Conservation (phyloP, 2,329 filamentous ascomycete genomes). For the Aureobasidium sp. region DNA sequence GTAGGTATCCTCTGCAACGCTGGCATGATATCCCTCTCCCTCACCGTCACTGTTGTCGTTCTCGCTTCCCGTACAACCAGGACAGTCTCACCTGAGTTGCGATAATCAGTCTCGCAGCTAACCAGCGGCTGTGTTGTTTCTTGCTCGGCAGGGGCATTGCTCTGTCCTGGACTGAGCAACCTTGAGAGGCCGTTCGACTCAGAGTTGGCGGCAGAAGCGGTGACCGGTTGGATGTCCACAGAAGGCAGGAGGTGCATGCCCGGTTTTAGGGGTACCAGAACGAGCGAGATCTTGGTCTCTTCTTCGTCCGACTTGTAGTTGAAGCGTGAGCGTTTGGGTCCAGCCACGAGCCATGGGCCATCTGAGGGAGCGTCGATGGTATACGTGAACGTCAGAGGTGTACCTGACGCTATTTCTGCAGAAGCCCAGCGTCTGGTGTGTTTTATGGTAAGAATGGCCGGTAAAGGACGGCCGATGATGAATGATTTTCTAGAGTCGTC, state of each 20-base stretch:
- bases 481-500: slow-evolving; percentile 33
- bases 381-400: slow-evolving; percentile 51
- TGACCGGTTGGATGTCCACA: slow-evolving; percentile 64
- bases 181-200: slow-evolving; percentile 7
- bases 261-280: slow-evolving; percentile 71
- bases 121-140: slow-evolving; percentile 23
- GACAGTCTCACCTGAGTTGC: slow-evolving; percentile 69
- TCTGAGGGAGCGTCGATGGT: slow-evolving; percentile 65
- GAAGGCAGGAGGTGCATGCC: slow-evolving; percentile 70
- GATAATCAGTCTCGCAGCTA: slow-evolving; percentile 70
- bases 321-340: slow-evolving; percentile 71
- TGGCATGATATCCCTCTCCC: background rate
- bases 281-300: slow-evolving; percentile 50
- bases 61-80: slow-evolving; percentile 58
- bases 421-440: slow-evolving; percentile 47
- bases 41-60: slow-evolving; percentile 9
- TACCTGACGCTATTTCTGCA: slow-evolving; percentile 16
- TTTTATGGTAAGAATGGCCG: slow-evolving; percentile 50
- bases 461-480: slow-evolving; percentile 55
- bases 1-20: slow-evolving; percentile 1
- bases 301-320: slow-evolving; percentile 31
- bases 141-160: slow-evolving; percentile 16
- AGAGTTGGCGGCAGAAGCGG: slow-evolving; percentile 21
- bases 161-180: slow-evolving; percentile 23
- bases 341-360: slow-evolving; percentile 79